A percentile compares a stretch with the other conserved stretches of the same genome.
Evolutionary conservation across 768 basidiomycete species (phyloP).

Genomic region (Rhizopogon sp.): DNA sequence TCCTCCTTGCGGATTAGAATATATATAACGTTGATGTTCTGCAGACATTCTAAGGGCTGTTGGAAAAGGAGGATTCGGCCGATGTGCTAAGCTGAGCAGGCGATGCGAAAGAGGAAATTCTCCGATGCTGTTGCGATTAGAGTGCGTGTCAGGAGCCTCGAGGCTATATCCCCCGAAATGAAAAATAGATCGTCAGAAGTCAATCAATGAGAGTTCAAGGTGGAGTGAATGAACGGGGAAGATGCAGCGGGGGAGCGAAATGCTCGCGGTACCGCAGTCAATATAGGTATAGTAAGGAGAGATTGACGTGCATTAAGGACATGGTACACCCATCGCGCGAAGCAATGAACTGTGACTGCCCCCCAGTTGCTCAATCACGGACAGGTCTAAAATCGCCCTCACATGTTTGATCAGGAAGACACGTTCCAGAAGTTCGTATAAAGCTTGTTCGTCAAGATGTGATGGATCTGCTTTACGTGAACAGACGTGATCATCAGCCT

Average conservation of each 20-base stretch:
- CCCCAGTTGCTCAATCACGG: not conserved
- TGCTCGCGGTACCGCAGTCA: constrained; percentile 20
- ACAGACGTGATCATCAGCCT: not conserved
- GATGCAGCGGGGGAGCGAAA: constrained; percentile 19
- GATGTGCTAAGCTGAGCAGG: constrained; percentile 8
- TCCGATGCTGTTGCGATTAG: constrained; percentile 15
- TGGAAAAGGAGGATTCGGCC: constrained; percentile 14
- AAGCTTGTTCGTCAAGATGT: constrained; percentile 4
- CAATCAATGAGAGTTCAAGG: constrained; percentile 25
- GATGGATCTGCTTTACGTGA: constrained; percentile 2
- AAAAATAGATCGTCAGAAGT: constrained; percentile 25
- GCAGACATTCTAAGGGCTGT: constrained; percentile 35
- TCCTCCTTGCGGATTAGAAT: constrained; percentile 41
- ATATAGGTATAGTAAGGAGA: not conserved
- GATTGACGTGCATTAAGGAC: not conserved
- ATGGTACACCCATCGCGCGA: not conserved
- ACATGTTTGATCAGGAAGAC: not conserved
- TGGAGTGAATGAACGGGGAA: constrained; percentile 28
- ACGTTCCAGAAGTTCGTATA: not conserved
- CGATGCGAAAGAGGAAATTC: constrained; percentile 22
- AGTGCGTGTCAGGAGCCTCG: constrained; percentile 27
- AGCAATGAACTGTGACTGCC: not conserved
- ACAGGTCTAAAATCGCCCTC: not conserved
- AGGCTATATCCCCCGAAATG: constrained; percentile 33
- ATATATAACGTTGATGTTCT: constrained; percentile 48